phyloP scores from a whole-genome alignment of 2,329 filamentous ascomycete genomes.

The Botrytis paeoniae region DNA sequence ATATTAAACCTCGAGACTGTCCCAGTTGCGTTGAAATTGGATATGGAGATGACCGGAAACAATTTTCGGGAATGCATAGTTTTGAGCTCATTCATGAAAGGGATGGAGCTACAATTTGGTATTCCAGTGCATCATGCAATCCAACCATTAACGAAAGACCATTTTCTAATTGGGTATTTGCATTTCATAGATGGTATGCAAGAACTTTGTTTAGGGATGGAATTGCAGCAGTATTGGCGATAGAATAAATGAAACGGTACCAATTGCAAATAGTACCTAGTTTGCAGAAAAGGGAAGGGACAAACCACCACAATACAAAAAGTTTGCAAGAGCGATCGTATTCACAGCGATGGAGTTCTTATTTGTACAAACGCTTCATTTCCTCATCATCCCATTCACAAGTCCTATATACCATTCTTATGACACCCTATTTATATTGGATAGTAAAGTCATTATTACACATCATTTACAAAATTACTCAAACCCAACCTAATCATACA shows the following conservation, averaged over 20 bases:
- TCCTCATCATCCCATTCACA: background rate
- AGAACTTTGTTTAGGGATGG: background rate
- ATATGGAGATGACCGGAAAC: slow-evolving; percentile 23
- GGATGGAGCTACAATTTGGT: background rate
- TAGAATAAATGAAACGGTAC: background rate
- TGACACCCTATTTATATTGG: background rate
- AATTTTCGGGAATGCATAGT: slow-evolving; percentile 27
- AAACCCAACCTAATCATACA: background rate
- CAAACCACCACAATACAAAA: background rate
- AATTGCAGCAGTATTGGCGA: background rate
- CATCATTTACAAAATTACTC: background rate
- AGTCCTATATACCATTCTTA: background rate
- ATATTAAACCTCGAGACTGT: background rate
- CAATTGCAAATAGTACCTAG: too few relatives aligned
- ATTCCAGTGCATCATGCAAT: background rate
- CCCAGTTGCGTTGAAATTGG: slow-evolving; percentile 25
- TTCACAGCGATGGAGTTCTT: background rate
- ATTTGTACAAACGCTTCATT: background rate
- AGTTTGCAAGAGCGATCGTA: background rate
- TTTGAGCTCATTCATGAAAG: slow-evolving; percentile 4
- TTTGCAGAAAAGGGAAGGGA: background rate
- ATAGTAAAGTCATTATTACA: background rate
- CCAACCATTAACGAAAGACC: background rate
- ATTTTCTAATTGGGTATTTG: background rate
- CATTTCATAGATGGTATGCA: slow-evolving; percentile 7